Conservation (phyloP, 169 alveolate species). For the Plasmodium fragile region DNA sequence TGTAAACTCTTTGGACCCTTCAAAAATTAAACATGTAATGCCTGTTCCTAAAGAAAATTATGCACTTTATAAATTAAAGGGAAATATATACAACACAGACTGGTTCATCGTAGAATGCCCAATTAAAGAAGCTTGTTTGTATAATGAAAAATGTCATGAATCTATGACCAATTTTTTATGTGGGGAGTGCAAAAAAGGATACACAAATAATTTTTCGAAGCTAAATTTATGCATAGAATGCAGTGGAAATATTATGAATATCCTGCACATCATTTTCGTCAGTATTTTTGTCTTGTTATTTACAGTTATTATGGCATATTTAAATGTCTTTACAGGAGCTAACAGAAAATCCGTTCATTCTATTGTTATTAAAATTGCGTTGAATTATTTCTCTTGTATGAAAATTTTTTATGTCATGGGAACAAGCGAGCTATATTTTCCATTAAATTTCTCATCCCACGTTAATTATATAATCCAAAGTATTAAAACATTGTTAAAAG, state of each 20-base stretch:
- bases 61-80: constrained; percentile 75
- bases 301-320: constrained; percentile 82
- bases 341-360: constrained; percentile 83
- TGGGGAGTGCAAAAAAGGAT: constrained; percentile 82
- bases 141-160: constrained; percentile 76
- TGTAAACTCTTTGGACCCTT: constrained; percentile 61
- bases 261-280: constrained; percentile 54
- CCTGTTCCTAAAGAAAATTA: constrained; percentile 81
- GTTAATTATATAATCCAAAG: constrained; percentile 21
- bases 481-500: constrained; percentile 35
- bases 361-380: constrained; percentile 80
- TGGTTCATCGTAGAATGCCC: constrained; percentile 83
- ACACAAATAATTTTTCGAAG: constrained; percentile 80
- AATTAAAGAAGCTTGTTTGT: constrained; percentile 78
- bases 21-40: constrained; percentile 78
- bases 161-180: constrained; percentile 83
- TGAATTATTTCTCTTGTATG: constrained; percentile 80
- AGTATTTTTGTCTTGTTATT: constrained; percentile 67
- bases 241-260: constrained; percentile 76
- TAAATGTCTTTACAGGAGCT: constrained; percentile 83
- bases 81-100: constrained; percentile 70
- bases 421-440: constrained; percentile 68
- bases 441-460: constrained; percentile 74
- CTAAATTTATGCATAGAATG: constrained; percentile 78
- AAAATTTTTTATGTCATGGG: constrained; percentile 78